phyloP scores from a whole-genome alignment of 1,139 yeast genomes.

The Wickerhamiella pararugosa region DNA sequence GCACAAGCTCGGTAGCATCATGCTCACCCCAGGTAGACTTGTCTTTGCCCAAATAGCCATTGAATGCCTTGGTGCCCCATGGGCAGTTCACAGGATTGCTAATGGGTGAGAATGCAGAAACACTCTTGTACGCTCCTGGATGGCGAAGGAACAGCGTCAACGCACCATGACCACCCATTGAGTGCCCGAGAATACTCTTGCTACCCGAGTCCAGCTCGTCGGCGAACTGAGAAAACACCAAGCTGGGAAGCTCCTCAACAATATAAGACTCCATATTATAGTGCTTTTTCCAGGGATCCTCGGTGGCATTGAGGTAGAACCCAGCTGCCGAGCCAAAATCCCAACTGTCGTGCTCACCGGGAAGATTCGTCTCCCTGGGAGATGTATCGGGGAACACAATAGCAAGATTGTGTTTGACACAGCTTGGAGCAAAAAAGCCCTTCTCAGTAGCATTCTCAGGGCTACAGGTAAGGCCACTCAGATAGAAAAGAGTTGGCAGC shows the following conservation, averaged over 20 bases:
- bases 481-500: constrained; percentile 62
- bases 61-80: constrained; percentile 81
- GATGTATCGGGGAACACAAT: constrained; percentile 92
- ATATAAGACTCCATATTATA: constrained; percentile 82
- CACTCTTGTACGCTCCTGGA: constrained; percentile 64
- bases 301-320: constrained; percentile 74
- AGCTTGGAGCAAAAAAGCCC: constrained; percentile 73
- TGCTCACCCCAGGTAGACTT: constrained; percentile 48
- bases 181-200: constrained; percentile 70
- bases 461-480: constrained; percentile 86
- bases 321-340: constrained; percentile 96
- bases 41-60: constrained; percentile 57
- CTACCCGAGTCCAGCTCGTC: constrained; percentile 34
- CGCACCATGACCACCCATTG: constrained; percentile 98
- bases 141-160: constrained; percentile 58
- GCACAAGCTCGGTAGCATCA: constrained; percentile 68
- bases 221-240: constrained; percentile 33
- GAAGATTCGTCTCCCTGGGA: constrained; percentile 77
- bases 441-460: constrained; percentile 93
- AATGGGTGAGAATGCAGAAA: constrained; percentile 86
- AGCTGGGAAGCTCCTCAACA: constrained; percentile 50
- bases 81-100: constrained; percentile 59
- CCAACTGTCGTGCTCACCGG: constrained; percentile 71
- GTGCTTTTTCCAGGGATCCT: constrained; percentile 52
- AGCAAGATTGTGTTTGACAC: constrained; percentile 63